A percentile compares a stretch with the other conserved stretches of the same genome.
Evolutionary conservation across 495 filamentous ascomycete genomes (phyloP).

Genomic region (Penicillium antarcticum): DNA sequence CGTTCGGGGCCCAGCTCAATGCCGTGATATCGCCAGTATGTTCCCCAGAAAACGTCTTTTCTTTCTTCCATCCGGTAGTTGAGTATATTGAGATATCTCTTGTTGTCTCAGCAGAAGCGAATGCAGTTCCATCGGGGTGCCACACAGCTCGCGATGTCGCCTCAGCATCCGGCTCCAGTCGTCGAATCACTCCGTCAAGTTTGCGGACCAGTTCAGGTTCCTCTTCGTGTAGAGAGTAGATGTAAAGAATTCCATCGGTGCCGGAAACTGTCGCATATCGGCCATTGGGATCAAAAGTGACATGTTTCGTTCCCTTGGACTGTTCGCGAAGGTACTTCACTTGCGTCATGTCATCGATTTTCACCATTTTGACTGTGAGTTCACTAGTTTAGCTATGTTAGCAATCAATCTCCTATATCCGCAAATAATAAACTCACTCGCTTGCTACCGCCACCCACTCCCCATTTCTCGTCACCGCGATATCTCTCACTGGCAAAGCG

Average conservation of each 20-base stretch:
- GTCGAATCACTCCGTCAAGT: constrained; percentile 80
- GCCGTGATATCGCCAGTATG: constrained; percentile 87
- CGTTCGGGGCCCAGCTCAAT: constrained; percentile 90
- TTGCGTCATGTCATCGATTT: constrained; percentile 69
- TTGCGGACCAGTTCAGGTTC: constrained; percentile 77
- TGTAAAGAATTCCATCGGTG: constrained; percentile 80
- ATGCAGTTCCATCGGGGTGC: constrained; percentile 94
- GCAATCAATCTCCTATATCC: neutral
- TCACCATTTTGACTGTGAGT: constrained; percentile 82
- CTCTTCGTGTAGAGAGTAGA: constrained; percentile 80
- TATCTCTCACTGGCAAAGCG: constrained; percentile 78
- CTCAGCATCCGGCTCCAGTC: constrained; percentile 74
- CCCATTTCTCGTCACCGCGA: constrained; percentile 77
- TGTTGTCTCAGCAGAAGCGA: constrained; percentile 79
- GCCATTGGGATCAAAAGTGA: constrained; percentile 83
- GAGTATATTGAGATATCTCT: constrained; percentile 85
- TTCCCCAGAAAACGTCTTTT: constrained; percentile 70
- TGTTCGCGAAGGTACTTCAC: constrained; percentile 77
- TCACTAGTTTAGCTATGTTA: constrained; percentile 51
- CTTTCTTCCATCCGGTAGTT: constrained; percentile 78
- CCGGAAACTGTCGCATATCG: constrained; percentile 76
- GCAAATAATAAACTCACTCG: constrained; percentile 53
- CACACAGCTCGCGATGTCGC: constrained; percentile 73
- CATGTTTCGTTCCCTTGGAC: constrained; percentile 78
- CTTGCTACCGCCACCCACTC: constrained; percentile 94